These are phyloP conservation scores for Epichloe scottii DNA, from an alignment of 2,329 filamentous ascomycete species.

Conservation along the genomic window DNA sequence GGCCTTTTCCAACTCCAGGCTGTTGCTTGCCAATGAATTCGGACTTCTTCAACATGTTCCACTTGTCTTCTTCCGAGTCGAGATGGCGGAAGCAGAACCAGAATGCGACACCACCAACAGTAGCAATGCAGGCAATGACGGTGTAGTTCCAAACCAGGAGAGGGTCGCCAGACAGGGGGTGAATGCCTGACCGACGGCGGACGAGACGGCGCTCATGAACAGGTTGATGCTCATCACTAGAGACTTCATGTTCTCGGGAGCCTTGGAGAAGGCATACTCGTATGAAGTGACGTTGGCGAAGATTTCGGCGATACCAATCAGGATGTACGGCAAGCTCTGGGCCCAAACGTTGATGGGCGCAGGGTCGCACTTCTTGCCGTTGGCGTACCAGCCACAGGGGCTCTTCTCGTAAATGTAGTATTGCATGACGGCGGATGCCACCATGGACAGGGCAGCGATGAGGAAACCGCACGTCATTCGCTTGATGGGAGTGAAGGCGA, in stretches of 20 bases:
- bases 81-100: slow-evolving; percentile 56
- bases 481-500: slow-evolving; percentile 64
- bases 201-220: slow-evolving; percentile 57
- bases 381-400: slow-evolving; percentile 45
- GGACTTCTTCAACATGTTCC: slow-evolving; percentile 47
- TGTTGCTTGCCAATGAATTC: slow-evolving; percentile 28
- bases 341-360: slow-evolving; percentile 55
- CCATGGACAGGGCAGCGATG: slow-evolving; percentile 49
- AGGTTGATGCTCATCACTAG: slow-evolving; percentile 60
- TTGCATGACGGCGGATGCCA: slow-evolving; percentile 43
- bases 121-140: slow-evolving; percentile 47
- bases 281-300: slow-evolving; percentile 47
- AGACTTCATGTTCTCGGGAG: slow-evolving; percentile 68
- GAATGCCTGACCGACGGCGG: slow-evolving; percentile 59
- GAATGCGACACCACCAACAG: slow-evolving; percentile 50
- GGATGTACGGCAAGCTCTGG: slow-evolving; percentile 37
- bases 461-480: slow-evolving; percentile 61
- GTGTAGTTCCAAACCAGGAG: slow-evolving; percentile 62
- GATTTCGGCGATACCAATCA: slow-evolving; percentile 40
- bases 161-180: slow-evolving; percentile 50
- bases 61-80: slow-evolving; percentile 53
- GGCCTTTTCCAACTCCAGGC: slow-evolving; percentile 19
- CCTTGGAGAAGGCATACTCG: slow-evolving; percentile 68
- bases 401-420: slow-evolving; percentile 52
- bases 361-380: slow-evolving; percentile 31